Base-by-base conservation (phyloP, 2,329 filamentous ascomycete genomes). In the Xylariaceae sp. region DNA sequence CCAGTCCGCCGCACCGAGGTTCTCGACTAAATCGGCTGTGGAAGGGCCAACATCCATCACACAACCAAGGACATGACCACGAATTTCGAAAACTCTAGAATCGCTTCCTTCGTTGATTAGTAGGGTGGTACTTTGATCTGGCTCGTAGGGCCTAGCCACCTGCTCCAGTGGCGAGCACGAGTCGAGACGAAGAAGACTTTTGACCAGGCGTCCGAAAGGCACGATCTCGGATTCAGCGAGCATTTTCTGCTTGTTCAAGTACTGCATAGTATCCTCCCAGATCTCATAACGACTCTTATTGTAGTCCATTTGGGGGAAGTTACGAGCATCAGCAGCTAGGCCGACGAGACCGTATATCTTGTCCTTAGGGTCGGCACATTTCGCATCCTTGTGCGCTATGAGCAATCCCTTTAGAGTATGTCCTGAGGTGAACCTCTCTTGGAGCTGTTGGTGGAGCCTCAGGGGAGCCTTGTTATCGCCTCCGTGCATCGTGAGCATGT, bases 271-370 rank as follows among this genome's bases (percentile, higher is more conserved):
- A 30, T 56, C 48, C 2, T 39, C 43, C 51, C 49, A 58, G 5
- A 56, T 43, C 16, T 53, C 36, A 8, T 44, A 43, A 2, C 44
- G 23, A 2, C 46, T 34, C 36, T 51, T 55, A 4, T 33, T 17
- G 31, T 57, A 54, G 32, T 55, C 51, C 25, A 54, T 45, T n/a
- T n/a, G n/a, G 5, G 49, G 44, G 21, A 55, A 54, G 2, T 41
- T 39, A 1, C 37, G 32, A 19, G 42, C 42, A 29, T 56, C 52
- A 5, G 33, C 32, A 12, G 53, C 48, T 4, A 58, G 33, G 1
- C 53, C 49, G 15, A 55, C 33, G 1, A 57, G 42, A 1, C 49
- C 53, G 36, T 54, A 57, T 4, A 57, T 37, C 23, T 56, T 55
- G 33, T 57, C 54, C 17, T 41, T 47, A 10, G 32, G 45, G 9